phyloP scores from a whole-genome alignment of 345 rosid species.

The Microcos paniculata region DNA sequence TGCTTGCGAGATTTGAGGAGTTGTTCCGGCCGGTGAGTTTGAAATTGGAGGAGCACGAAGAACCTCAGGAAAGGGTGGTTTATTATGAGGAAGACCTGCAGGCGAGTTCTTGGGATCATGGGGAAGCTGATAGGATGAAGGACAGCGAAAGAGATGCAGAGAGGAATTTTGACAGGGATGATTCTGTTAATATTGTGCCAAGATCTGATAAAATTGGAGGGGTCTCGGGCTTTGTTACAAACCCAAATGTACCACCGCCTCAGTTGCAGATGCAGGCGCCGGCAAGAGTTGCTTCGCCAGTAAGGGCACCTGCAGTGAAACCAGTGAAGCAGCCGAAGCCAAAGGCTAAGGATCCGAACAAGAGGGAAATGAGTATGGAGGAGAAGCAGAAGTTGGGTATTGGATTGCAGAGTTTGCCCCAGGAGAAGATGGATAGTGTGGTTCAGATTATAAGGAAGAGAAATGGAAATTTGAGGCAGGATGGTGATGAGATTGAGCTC shows the following conservation, averaged over 20 bases:
- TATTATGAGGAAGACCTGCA: conserved; percentile 34
- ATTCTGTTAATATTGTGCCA: conserved; percentile 19
- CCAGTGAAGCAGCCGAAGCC: conserved; percentile 66
- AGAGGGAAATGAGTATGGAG: conserved; percentile 70
- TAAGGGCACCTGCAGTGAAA: conserved; percentile 37
- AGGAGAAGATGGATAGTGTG: conserved; percentile 80
- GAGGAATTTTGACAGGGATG: conserved; percentile 29
- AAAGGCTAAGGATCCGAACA: conserved; percentile 78
- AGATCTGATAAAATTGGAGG: conserved; percentile 30
- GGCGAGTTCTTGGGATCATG: conserved; percentile 53
- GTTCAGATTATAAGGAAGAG: conserved; percentile 77
- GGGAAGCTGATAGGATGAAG: conserved; percentile 22
- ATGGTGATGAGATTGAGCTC: conserved; percentile 80
- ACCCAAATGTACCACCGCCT: conserved; percentile 11
- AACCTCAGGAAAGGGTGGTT: conserved; percentile 2
- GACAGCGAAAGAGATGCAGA: conserved; percentile 17
- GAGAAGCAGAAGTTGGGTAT: conserved; percentile 70
- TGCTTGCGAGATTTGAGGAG: conserved; percentile 46
- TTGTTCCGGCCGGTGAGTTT: conserved; percentile 42
- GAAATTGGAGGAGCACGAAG: conserved; percentile 21
- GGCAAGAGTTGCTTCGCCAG: conserved; percentile 35
- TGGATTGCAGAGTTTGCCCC: conserved; percentile 74
- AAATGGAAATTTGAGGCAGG: conserved; percentile 64
- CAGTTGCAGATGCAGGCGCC: conserved; percentile 31
- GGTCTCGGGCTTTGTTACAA: conserved; percentile 17